Base-by-base conservation (phyloP, 495 filamentous ascomycete genomes). In the Talaromyces wortmannii region DNA sequence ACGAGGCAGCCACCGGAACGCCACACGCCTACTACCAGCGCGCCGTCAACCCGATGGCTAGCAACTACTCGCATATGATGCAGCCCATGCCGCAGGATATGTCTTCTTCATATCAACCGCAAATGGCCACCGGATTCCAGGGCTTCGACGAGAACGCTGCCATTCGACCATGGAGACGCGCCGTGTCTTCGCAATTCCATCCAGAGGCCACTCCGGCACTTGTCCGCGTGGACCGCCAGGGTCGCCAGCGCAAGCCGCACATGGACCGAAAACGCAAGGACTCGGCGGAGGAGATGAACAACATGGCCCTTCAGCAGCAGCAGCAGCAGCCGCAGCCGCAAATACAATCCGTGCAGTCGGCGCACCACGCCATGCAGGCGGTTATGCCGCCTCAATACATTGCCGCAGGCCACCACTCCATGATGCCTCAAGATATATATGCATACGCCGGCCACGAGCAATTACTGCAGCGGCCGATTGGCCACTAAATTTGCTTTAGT, bases 141-240 rank as follows among this genome's bases (percentile, higher is more conserved):
- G 52, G 42, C 16, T 53, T 45, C 33, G 55, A 56, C 12, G 48
- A 50, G 18, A 32, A 31, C 23, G 23, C 45, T 15, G 10, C 40
- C 33, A 11, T 61, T 0, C 73, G 68, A 59, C 57, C 61, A 12
- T 76, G 67, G 67, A 67, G 65, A 45, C 67, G 67, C 8, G 59
- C 61, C 45, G 64, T 69, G 59, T 64, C 69, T 23, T 58, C 67
- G 10, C 61, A 67, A 3, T 68, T 73, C 53, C 53, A 55, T 23
- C 56, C 61, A 36, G 69, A 67, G 42, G 60, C 59, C 50, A 52
- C 60, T 6, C 56, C 59, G 5, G 61, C 60, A 7, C 52, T 61
- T 30, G 29, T 56, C 6, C 60, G 64, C n/a, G 50, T 61, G 5
- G 63, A 66, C 12, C 67, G 62, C 6, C 63, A 69, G 33, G 61